phyloP scores from a whole-genome alignment of 805 yeast genomes.

The Osmozyma mogii region DNA sequence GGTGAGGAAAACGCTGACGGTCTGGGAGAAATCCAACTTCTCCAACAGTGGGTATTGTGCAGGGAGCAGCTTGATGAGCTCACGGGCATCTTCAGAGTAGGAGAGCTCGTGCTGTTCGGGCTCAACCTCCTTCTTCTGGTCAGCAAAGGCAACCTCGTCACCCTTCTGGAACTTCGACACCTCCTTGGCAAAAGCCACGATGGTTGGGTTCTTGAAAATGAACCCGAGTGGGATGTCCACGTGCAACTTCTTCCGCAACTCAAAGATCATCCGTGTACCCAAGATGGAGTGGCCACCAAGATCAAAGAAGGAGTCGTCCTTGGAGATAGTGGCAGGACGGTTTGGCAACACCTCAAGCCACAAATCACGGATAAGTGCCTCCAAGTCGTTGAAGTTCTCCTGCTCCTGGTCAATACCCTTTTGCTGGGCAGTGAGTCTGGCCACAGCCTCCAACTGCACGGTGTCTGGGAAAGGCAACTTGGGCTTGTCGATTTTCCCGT shows the following conservation, averaged over 20 bases:
- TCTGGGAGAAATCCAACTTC: slow-evolving; percentile 24
- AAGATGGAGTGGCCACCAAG: slow-evolving; percentile 96
- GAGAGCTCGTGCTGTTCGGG: slow-evolving; percentile 16
- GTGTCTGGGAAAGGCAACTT: slow-evolving; percentile 91
- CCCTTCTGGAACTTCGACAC: slow-evolving; percentile 51
- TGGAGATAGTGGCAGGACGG: slow-evolving; percentile 68
- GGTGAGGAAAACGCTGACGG: slow-evolving; percentile 69
- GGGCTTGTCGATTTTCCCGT: slow-evolving; percentile 97
- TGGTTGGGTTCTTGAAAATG: slow-evolving; percentile 84
- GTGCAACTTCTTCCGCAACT: slow-evolving; percentile 67
- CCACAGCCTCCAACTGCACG: slow-evolving; percentile 73
- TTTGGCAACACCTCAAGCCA: slow-evolving; percentile 86
- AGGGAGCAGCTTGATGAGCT: slow-evolving; percentile 35
- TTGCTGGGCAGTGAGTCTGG: slow-evolving; percentile 36
- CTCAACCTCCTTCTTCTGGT: slow-evolving; percentile 18
- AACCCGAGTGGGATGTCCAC: slow-evolving; percentile 85
- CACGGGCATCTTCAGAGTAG: slow-evolving; percentile 71
- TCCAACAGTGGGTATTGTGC: slow-evolving; percentile 38
- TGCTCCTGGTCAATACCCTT: slow-evolving; percentile 36
- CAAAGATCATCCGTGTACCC: slow-evolving; percentile 95
- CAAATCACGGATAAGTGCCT: slow-evolving; percentile 63
- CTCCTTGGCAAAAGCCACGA: slow-evolving; percentile 67
- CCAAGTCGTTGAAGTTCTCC: slow-evolving; percentile 49
- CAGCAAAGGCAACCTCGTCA: slow-evolving; percentile 39
- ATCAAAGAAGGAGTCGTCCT: slow-evolving; percentile 88